These are phyloP conservation scores for Rhizomucor miehei DNA, from an alignment of 371 early-diverging fungal species.

Conservation along the genomic window DNA sequence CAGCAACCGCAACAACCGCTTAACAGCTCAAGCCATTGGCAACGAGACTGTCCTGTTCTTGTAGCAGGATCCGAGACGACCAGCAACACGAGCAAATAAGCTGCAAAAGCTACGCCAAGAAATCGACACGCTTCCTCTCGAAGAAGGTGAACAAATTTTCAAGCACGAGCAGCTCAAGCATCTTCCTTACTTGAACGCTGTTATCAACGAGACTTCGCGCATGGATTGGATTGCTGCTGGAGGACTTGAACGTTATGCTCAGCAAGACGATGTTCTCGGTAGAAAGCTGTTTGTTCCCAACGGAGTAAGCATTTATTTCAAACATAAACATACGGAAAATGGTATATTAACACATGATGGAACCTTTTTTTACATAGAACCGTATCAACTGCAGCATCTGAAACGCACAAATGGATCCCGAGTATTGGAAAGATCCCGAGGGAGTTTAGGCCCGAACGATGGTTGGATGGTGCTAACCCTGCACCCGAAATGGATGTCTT, in stretches of 20 bases:
- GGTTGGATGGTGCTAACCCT: constrained; percentile 14
- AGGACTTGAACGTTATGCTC: constrained; percentile 20
- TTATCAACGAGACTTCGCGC: constrained; percentile 37
- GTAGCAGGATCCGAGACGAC: constrained; percentile 45
- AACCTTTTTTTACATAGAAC: constrained; percentile 2
- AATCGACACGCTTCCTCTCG: constrained; percentile 17
- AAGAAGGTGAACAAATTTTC: constrained; percentile 14
- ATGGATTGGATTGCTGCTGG: constrained; percentile 25
- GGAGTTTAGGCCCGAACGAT: constrained; percentile 34
- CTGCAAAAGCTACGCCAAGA: constrained; percentile 25
- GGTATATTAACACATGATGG: background rate
- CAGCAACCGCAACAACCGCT: constrained; percentile 19
- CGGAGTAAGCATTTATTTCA: constrained; percentile 9
- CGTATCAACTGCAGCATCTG: constrained; percentile 10
- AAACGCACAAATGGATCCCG: constrained; percentile 18
- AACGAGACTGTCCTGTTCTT: constrained; percentile 33
- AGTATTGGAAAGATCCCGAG: constrained; percentile 25
- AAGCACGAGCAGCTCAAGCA: constrained; percentile 29
- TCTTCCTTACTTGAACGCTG: constrained; percentile 35
- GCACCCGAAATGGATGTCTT: constrained; percentile 26
- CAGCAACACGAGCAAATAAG: constrained; percentile 21
- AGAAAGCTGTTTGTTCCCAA: constrained; percentile 15
- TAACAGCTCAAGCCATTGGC: constrained; percentile 28
- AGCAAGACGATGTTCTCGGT: constrained; percentile 14
- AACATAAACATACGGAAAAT: background rate